Percentiles rank a stretch among this genome's conserved stretches.
These are phyloP conservation scores for Nicotiana benthamiana DNA, from an alignment of 257 asterid genomes.

Conservation along the genomic window DNA sequence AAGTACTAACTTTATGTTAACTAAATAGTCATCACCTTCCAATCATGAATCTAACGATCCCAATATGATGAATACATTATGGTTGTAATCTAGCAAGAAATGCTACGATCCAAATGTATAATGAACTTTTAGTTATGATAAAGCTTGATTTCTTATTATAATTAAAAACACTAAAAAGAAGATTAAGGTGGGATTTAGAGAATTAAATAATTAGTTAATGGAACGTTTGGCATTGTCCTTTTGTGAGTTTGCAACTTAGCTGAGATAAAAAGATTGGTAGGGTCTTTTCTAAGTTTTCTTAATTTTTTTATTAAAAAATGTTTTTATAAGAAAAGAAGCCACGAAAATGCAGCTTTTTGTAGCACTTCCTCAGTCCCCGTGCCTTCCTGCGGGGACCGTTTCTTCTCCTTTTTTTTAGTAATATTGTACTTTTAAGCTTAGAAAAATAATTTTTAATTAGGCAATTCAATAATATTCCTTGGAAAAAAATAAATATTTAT, in stretches of 20 bases:
- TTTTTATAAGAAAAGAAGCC: slow-evolving; percentile 31
- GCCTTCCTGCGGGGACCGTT: slow-evolving; percentile 34
- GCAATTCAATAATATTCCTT: background rate
- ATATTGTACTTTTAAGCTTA: background rate
- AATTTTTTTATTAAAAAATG: background rate
- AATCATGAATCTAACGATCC: slow-evolving; percentile 32
- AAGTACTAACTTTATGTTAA: slow-evolving; percentile 17
- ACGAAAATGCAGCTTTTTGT: slow-evolving; percentile 43
- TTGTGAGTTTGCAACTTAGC: slow-evolving; percentile 23
- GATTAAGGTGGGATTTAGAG: background rate
- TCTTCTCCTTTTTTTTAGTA: background rate
- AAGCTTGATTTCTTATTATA: background rate
- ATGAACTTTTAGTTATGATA: background rate
- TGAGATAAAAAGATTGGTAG: slow-evolving; percentile 17
- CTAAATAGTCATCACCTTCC: slow-evolving; percentile 29
- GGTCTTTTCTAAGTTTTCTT: slow-evolving; percentile 1
- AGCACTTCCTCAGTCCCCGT: slow-evolving; percentile 51
- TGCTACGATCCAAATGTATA: slow-evolving; percentile 16
- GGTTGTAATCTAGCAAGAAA: slow-evolving; percentile 33
- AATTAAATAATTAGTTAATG: slow-evolving; percentile 17
- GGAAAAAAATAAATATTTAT: background rate
- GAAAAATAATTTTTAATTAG: background rate
- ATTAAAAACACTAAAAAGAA: background rate
- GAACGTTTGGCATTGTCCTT: slow-evolving; percentile 39
- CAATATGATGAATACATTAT: slow-evolving; percentile 23